Evolutionary conservation across 257 asterid species (phyloP), one percentile per base, ranked within the genome.

Genomic region (Cordia subcordata): DNA sequence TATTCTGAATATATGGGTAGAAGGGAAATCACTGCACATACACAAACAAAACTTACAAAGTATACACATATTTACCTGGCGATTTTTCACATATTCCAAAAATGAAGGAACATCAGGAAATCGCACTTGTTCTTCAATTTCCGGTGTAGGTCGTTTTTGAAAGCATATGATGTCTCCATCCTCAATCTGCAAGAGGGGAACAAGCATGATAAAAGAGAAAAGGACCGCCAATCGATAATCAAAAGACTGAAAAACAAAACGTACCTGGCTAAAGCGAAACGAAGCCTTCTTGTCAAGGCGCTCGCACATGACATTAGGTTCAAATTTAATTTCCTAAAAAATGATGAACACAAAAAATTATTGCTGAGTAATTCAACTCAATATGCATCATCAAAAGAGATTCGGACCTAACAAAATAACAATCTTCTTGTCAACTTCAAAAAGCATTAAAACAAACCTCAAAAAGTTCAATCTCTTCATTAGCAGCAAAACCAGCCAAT

Each of bases 401-500:
- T 23, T n/a, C 3, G 38, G 18, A 22, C 14, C 6, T 14, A 53
- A 21, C 10, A 33, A 53, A 33, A 20, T 20, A 20, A 53, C 13
- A 15, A 53, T 27, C 11, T 5, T 19, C 22, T n/a, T 11, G 54
- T 49, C 23, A 49, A 49, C 13, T n/a, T 21, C 54, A 49, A 49
- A 47, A 20, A 17, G 8, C 17, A 49, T 8, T 22, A 17, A 17
- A n/a, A 49, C 27, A 33, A 53, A 62, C 96, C 96, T 87, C 96
- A 69, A 72, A 87, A 61, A 87, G 80, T 45, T 84, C 94, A 65
- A 87, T 80, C 65, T 87, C 91, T 75, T 84, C 88, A 63, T 82
- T 88, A 59, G 83, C 82, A 52, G 85, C 75, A 74, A 82, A 85
- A 56, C 87, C 90, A 78, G 86, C 94, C 90, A 87, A 68, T 69